phyloP scores from a whole-genome alignment of 139 green algal species.

The Chlorella sp. region DNA sequence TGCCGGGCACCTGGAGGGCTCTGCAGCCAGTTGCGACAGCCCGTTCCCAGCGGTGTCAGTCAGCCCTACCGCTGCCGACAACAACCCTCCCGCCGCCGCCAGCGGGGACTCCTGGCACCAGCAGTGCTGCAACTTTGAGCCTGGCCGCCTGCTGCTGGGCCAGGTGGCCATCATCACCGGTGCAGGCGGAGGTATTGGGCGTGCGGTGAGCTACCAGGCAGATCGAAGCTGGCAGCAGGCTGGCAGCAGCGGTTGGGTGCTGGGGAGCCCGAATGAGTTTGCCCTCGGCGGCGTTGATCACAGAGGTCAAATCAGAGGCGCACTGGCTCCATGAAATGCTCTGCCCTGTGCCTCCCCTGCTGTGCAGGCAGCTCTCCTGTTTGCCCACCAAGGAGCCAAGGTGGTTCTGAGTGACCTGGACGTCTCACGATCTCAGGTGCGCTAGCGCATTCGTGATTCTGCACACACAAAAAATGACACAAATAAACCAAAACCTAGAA shows the following conservation, averaged over 20 bases:
- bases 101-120: background rate
- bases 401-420: slow-evolving; percentile 83
- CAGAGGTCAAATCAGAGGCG: background rate
- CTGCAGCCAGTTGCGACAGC: too few relatives aligned
- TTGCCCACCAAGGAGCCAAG: slow-evolving; percentile 62
- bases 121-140: slow-evolving; percentile 41
- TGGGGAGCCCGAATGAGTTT: background rate
- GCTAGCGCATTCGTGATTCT: too few relatives aligned
- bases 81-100: background rate
- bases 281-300: background rate
- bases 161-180: slow-evolving; percentile 85
- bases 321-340: background rate
- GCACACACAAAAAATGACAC: too few relatives aligned
- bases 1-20: background rate
- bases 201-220: slow-evolving; percentile 32
- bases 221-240: background rate
- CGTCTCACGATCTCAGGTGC: slow-evolving; percentile 44
- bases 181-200: slow-evolving; percentile 80
- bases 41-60: background rate
- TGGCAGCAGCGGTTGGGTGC: background rate
- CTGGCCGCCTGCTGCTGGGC: slow-evolving; percentile 37
- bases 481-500: too few relatives aligned
- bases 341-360: background rate
- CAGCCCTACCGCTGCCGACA: background rate
- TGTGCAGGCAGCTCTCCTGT: slow-evolving; percentile 59